A percentile compares a stretch with the other conserved stretches of the same genome.
Conservation (phyloP, 306 rosid genomes). For the Carpinus fangiana region DNA sequence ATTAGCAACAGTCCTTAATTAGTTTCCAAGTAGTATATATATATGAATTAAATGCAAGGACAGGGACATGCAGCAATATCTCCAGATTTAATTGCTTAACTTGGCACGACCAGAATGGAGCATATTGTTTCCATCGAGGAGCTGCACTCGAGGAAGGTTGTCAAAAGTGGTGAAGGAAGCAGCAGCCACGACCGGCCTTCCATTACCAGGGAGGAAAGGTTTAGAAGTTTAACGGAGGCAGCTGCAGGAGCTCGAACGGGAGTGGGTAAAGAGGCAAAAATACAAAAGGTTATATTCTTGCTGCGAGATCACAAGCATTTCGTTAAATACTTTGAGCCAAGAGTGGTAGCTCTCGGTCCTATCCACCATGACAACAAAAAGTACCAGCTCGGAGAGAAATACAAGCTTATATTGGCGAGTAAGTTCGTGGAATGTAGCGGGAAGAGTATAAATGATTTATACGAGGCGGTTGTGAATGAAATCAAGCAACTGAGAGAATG, state of each 20-base stretch:
- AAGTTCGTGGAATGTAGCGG: neutral
- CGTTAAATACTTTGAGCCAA: conserved; percentile 12
- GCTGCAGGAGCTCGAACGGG: too few relatives aligned
- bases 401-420: neutral
- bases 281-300: too few relatives aligned
- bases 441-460: neutral
- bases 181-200: too few relatives aligned
- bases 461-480: neutral
- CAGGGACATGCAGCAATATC: too few relatives aligned
- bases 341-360: conserved; percentile 23
- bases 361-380: conserved; percentile 7
- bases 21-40: too few relatives aligned
- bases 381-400: neutral
- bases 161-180: too few relatives aligned
- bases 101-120: neutral
- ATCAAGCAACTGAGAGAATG: neutral
- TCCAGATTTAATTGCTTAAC: neutral
- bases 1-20: too few relatives aligned
- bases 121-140: neutral
- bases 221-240: too few relatives aligned
- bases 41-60: too few relatives aligned
- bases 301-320: neutral
- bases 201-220: neutral
- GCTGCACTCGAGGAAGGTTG: neutral
- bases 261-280: too few relatives aligned